phyloP scores from a whole-genome alignment of 2,329 filamentous ascomycete genomes.

The Fusarium brevicatenulatum region DNA sequence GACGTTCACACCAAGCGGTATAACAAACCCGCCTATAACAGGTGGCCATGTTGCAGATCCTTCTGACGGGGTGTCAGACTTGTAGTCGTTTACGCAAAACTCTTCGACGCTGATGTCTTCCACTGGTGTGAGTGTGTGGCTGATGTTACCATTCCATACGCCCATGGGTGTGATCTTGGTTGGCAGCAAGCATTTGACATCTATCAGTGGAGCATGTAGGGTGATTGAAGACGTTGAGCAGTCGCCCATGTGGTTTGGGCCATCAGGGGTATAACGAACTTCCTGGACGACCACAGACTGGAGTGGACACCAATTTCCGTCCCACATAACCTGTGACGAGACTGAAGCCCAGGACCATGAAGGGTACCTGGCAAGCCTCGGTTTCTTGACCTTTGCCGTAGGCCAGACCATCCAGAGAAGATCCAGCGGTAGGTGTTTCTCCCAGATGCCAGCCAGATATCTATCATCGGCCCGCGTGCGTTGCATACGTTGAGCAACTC shows the following conservation, averaged over 20 bases:
- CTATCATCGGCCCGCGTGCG: rapidly evolving
- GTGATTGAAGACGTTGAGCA: background rate
- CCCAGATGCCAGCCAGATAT: background rate
- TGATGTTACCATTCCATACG: rapidly evolving
- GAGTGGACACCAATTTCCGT: background rate
- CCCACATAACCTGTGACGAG: background rate
- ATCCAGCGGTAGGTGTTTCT: background rate
- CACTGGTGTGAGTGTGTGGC: background rate
- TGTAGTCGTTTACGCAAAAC: background rate
- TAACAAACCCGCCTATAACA: background rate
- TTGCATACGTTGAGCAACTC: background rate
- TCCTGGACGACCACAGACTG: background rate
- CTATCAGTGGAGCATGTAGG: rapidly evolving
- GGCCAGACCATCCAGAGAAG: background rate
- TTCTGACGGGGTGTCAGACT: background rate
- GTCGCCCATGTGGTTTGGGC: background rate
- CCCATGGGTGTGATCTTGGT: background rate
- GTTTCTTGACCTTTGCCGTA: rapidly evolving
- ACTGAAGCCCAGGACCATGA: background rate
- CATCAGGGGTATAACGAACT: rapidly evolving
- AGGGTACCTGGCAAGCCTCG: background rate
- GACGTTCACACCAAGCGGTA: background rate
- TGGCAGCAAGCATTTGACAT: rapidly evolving
- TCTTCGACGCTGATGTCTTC: background rate
- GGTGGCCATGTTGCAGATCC: rapidly evolving